Base-by-base conservation (phyloP, 352 stramenopile genomes). In the Phytophthora foliorum region DNA sequence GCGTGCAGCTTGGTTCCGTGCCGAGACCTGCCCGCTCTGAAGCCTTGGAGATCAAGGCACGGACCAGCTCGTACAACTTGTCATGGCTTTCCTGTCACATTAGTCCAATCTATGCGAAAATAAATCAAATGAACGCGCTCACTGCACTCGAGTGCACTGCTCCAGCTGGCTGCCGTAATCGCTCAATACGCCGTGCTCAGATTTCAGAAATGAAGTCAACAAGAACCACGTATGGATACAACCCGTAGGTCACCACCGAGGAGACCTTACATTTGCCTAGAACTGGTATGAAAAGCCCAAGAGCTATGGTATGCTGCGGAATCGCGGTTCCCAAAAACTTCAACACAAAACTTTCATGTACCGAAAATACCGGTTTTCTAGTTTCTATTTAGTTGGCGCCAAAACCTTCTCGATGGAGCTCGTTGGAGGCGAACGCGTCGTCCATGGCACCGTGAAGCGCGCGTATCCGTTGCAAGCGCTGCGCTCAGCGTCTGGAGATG, bases 401-500 rank as follows among this genome's bases (percentile, higher is more conserved):
- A 36, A 49, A 48, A 25, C 7, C n/a, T 42, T 42, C 36, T 19
- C n/a, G 31, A 77, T 74, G 57, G 72, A 81, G 34, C 25, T 73
- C 3, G 56, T 78, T 17, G 48, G 31, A 19, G 67, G 64, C 29
- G 38, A 69, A 8, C 58, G 59, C 27, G 57, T 59, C 41, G 51
- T 92, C 19, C 54, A 65, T 55, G 87, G 87, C 27, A 60, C 67
- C 19, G 77, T 93, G 39, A 87, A 75, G 39, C 78, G 79, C 54
- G 80, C 85, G 50, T 94, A 88, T 61, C 83, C 84, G 24, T 66
- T 94, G 66, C 80, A 81, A 14, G 63, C 51, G 46, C 56, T 90
- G 48, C 51, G 45, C 19, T 17, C 51, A 4, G 14, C 34, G n/a
- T 36, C 51, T 51, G 31, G 7, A 29, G 38, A 13, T 27, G 24